A percentile compares a stretch with the other conserved stretches of the same genome.
These are phyloP conservation scores for Erodium texanum DNA, from an alignment of 441 rosid species.

Conservation along the genomic window DNA sequence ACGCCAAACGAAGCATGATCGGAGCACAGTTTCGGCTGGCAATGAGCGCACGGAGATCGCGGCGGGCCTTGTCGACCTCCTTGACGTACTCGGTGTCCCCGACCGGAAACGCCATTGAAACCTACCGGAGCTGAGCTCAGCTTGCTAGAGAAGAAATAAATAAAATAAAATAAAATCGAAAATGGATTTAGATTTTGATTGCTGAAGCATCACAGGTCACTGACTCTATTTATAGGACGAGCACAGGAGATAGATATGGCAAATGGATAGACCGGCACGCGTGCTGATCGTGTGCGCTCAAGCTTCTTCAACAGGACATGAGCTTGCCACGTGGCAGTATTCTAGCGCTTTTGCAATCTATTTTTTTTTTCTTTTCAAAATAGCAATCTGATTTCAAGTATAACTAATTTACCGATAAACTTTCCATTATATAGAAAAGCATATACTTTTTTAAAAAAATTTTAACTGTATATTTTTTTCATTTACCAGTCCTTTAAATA, in stretches of 20 bases:
- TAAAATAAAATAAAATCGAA: neutral
- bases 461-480: no score
- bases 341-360: no score
- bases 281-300: neutral
- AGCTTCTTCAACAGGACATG: neutral
- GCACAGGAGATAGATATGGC: neutral
- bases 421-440: no score
- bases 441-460: no score
- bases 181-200: neutral
- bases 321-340: neutral
- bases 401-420: no score
- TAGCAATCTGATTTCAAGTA: no score
- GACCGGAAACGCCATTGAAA: conserved; percentile 59
- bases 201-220: conserved; percentile 4
- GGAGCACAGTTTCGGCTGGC: conserved; percentile 84
- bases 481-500: no score
- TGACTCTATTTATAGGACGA: neutral
- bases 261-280: conserved; percentile 1
- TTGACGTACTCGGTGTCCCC: conserved; percentile 75
- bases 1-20: conserved; percentile 95
- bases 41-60: conserved; percentile 84
- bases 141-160: neutral
- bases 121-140: conserved; percentile 2
- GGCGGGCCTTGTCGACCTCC: conserved; percentile 81
- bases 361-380: no score